A percentile compares a stretch with the other conserved stretches of the same genome.
Conservation (phyloP, 441 rosid genomes). For the Corymbia calophylla region DNA sequence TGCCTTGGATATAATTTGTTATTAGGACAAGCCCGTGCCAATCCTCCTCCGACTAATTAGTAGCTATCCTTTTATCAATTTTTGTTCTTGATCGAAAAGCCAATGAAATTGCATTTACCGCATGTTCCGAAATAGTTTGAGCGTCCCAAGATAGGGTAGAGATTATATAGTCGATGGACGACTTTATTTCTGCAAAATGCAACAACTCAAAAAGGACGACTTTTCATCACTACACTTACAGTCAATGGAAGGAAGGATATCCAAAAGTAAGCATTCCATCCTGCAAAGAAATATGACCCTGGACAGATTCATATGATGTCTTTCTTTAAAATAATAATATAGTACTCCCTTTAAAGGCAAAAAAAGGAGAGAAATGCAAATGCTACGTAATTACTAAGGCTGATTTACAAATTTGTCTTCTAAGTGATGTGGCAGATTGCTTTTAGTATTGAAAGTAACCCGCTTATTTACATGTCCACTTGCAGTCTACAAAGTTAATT, state of each 20-base stretch:
- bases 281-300: not conserved
- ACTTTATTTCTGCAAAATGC: not conserved
- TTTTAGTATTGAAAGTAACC: not conserved
- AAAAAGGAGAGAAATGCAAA: not conserved
- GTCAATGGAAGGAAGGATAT: not conserved
- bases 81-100: not conserved
- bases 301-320: not conserved
- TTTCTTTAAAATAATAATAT: not conserved
- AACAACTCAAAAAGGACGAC: not conserved
- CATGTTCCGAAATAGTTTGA: not conserved
- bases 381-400: not conserved
- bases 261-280: not conserved
- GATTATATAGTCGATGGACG: not conserved
- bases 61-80: not conserved
- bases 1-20: not conserved
- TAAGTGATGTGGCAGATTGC: not conserved
- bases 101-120: not conserved
- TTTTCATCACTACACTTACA: not conserved
- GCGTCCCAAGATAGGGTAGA: not conserved
- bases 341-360: not conserved
- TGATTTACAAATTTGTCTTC: not conserved
- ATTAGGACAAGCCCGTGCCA: not conserved
- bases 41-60: not conserved
- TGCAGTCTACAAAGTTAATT: not conserved
- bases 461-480: not conserved